Conservation (phyloP, 805 yeast genomes). For the Candida incommunis region DNA sequence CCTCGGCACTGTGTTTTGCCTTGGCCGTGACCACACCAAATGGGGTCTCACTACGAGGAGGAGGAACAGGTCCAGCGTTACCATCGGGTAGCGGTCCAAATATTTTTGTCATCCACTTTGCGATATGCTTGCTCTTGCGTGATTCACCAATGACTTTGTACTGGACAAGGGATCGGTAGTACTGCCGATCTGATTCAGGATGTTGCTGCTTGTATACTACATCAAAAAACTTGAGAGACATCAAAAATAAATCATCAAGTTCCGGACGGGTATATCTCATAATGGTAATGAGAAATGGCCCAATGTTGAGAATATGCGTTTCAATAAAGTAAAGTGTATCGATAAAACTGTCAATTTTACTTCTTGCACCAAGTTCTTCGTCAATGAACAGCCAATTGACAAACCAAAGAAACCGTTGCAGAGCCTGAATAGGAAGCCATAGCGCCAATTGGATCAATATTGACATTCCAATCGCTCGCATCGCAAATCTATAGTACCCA, state of each 20-base stretch:
- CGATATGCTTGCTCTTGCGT: background rate
- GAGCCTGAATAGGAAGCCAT: constrained; percentile 17
- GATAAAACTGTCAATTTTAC: constrained; percentile 11
- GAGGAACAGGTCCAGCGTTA: background rate
- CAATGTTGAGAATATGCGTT: constrained; percentile 26
- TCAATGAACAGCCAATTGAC: constrained; percentile 9
- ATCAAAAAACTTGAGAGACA: constrained; percentile 28
- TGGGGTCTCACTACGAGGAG: background rate
- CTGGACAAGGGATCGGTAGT: constrained; percentile 9
- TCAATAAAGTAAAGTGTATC: constrained; percentile 21
- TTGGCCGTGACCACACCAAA: background rate
- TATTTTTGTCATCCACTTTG: background rate
- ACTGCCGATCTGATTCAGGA: constrained; percentile 21
- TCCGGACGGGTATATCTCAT: constrained; percentile 25
- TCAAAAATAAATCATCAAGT: constrained; percentile 25
- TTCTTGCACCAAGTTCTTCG: constrained; percentile 5
- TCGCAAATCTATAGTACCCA: constrained; percentile 25
- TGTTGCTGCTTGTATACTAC: constrained; percentile 25
- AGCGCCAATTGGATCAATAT: constrained; percentile 23
- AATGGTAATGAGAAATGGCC: constrained; percentile 27
- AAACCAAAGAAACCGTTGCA: constrained; percentile 13
- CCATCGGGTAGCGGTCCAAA: background rate
- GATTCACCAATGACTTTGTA: constrained; percentile 3
- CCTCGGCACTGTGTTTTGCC: background rate
- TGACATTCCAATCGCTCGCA: constrained; percentile 25